Conservation (phyloP, 2,329 filamentous ascomycete genomes). For the Ploettnerulaceae sp. region DNA sequence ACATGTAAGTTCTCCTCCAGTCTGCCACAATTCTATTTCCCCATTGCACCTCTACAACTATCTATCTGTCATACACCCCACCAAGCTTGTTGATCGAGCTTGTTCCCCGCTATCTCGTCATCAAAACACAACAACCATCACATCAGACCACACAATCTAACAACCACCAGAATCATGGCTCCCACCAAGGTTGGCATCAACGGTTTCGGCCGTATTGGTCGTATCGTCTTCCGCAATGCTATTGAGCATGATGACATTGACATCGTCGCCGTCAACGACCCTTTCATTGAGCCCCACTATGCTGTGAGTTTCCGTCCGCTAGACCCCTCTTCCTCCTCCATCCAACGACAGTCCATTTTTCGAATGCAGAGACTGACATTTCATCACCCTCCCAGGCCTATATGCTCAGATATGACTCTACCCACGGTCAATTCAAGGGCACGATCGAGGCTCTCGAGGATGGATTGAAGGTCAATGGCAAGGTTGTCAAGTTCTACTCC, state of each 20-base stretch:
- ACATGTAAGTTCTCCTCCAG: constrained; percentile 19
- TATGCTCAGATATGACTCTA: constrained; percentile 99
- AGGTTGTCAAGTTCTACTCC: constrained; percentile 90
- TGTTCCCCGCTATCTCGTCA: constrained; percentile 9
- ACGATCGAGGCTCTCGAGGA: constrained; percentile 66
- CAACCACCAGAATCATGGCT: constrained; percentile 42
- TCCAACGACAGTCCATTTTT: not conserved
- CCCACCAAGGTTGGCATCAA: constrained; percentile 87
- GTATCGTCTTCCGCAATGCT: constrained; percentile 98
- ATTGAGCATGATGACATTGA: constrained; percentile 85
- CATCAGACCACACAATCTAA: constrained; percentile 13
- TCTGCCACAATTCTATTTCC: not conserved
- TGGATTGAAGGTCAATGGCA: constrained; percentile 84
- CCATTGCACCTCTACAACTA: not conserved
- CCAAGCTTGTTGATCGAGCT: constrained; percentile 4
- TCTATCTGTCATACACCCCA: constrained; percentile 6
- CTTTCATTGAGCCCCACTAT: constrained; percentile 97
- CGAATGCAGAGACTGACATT: constrained; percentile 13
- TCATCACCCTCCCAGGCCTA: constrained; percentile 61
- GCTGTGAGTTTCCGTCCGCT: constrained; percentile 70
- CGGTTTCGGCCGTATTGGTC: constrained; percentile 99
- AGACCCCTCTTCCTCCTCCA: constrained; percentile 9
- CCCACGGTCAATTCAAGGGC: constrained; percentile 96
- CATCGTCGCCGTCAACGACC: constrained; percentile 96
- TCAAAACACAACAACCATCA: constrained; percentile 3